phyloP scores from a whole-genome alignment of 495 filamentous ascomycete genomes.

The Xylaria nigripes region DNA sequence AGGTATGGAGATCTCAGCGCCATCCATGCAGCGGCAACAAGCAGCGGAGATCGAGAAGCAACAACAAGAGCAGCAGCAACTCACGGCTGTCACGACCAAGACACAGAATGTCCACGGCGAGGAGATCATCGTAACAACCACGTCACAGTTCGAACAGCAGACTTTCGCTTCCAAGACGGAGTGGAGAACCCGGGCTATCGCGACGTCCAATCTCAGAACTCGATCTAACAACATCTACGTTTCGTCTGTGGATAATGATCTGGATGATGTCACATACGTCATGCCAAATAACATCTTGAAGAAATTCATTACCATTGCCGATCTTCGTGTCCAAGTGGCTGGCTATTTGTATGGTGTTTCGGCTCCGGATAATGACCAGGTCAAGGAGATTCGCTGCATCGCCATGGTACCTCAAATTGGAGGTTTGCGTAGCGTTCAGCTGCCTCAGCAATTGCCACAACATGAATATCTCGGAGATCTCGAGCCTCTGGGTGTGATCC shows the following conservation, averaged over 20 bases:
- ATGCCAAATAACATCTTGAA: conserved; percentile 99
- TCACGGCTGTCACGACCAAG: conserved; percentile 96
- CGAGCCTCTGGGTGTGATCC: conserved; percentile 91
- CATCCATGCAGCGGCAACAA: conserved; percentile 97
- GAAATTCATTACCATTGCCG: conserved; percentile 96
- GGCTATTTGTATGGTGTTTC: conserved; percentile 93
- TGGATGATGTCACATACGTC: conserved; percentile 80
- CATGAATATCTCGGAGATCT: conserved; percentile 83
- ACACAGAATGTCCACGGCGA: conserved; percentile 97
- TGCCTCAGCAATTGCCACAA: conserved; percentile 86
- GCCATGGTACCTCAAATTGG: conserved; percentile 98
- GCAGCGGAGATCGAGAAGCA: conserved; percentile 99
- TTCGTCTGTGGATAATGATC: conserved; percentile 80
- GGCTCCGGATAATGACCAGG: conserved; percentile 86
- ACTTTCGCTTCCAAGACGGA: conserved; percentile 98
- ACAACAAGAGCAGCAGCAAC: conserved; percentile 89
- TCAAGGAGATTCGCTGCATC: conserved; percentile 94
- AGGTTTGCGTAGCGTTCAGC: conserved; percentile 80
- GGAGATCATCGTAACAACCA: conserved; percentile 97
- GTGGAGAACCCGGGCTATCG: conserved; percentile 95
- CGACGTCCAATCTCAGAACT: conserved; percentile 90
- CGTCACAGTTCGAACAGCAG: conserved; percentile 93
- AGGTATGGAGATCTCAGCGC: conserved; percentile 99
- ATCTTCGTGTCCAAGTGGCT: conserved; percentile 92
- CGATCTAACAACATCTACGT: conserved; percentile 98